Base-by-base conservation (phyloP, 441 rosid genomes). In the Erysimum cheiri region DNA sequence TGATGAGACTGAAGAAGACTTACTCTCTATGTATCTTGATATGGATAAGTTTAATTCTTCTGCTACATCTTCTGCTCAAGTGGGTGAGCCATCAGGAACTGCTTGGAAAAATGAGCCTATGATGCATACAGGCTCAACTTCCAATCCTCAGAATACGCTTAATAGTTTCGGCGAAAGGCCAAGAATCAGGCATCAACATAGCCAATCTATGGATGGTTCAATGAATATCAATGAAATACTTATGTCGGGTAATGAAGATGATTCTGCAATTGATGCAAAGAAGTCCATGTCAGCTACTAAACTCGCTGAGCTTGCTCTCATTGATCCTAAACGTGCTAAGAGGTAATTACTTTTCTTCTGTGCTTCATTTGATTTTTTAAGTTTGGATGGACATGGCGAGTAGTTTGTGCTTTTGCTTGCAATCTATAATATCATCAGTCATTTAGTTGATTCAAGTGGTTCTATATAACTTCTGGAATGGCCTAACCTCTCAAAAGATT, bases 271-370 rank as follows among this genome's bases (percentile, higher is more conserved):
- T 61, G 97, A 92, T 81, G 54, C 89, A 68, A 95, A 95, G 91
- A 95, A 95, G 77, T 87, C 97, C 9, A 80, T 90, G 75, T 90
- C 99, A 57, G 93, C 99, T 74, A 82, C 96, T 58, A 90, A 95
- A 87, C 99, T 95, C 75, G 95, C 99, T 47, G 99, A 95, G 84
- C 98, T 95, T 80, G 96, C 99, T 48, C 92, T 90, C 58, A 77
- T 89, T 53, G 99, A 95, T 79, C 99, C 99, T 47, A 95, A 90
- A 75, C 97, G 98, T 39, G 99, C 99, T 10, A 92, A 95, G 81
- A 92, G 99, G 99, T 94, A 41, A 77, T 36, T 8, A 8, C 24
- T 49, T 55, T 22, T 7, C 15, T 44, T 11, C 37, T 29, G 54
- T 49, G 31, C 39, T 50, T 44, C 47, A 8, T 66, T 62, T 52